Evolutionary conservation across 2,329 filamentous ascomycete species (phyloP).

Genomic region (Aspergillus tubingensis): DNA sequence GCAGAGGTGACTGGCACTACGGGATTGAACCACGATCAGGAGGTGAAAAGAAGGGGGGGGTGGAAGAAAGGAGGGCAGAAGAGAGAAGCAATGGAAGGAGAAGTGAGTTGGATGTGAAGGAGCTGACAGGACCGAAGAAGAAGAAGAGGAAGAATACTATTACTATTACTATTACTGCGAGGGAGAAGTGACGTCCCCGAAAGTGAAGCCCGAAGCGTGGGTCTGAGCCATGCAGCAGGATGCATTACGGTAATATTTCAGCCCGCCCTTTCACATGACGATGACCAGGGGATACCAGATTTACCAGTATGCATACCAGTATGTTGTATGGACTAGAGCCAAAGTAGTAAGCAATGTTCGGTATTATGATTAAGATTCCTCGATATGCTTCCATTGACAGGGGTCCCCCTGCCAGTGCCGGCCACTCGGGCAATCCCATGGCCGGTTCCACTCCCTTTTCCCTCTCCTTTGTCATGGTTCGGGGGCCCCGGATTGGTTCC

Average conservation of each 20-base stretch:
- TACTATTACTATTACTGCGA: no score
- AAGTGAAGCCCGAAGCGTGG: conserved; percentile 13
- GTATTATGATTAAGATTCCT: not conserved
- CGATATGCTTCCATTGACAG: not conserved
- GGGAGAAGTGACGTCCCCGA: conserved; percentile 9
- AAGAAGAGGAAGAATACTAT: not conserved
- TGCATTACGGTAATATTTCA: conserved; percentile 5
- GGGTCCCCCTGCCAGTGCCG: not conserved
- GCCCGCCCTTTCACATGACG: not conserved
- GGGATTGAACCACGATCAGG: not conserved
- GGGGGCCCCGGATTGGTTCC: not conserved
- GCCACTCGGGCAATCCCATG: conserved; percentile 2
- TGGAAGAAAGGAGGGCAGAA: not conserved
- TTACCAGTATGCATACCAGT: no score
- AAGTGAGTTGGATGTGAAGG: conserved; percentile 1
- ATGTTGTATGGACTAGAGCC: no score
- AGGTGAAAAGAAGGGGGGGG: conserved; percentile 1
- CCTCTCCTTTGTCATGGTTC: not conserved
- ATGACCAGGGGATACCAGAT: not conserved
- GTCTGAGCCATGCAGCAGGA: conserved; percentile 4
- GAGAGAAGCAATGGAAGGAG: conserved; percentile 1
- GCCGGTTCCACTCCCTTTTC: not conserved
- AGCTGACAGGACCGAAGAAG: not conserved
- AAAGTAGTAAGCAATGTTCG: not conserved
- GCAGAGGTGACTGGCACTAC: not conserved